A percentile compares a stretch with the other conserved stretches of the same genome.
Conservation (phyloP, 23 red algal genomes). For the Chondrus crispus region DNA sequence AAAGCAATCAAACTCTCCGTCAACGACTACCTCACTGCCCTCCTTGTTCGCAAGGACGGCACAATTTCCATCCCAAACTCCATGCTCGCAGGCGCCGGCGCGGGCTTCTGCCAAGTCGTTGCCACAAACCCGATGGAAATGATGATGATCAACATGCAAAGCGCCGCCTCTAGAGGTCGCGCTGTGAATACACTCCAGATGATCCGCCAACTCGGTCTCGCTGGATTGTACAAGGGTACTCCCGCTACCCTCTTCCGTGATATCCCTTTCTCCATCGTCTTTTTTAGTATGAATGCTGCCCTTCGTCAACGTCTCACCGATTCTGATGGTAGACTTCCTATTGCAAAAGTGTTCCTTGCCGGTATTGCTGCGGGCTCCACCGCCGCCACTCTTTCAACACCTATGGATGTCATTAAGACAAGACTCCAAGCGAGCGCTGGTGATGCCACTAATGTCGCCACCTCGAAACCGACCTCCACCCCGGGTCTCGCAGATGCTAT, state of each 20-base stretch:
- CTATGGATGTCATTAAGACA: slow-evolving; percentile 93
- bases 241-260: slow-evolving; percentile 77
- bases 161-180: slow-evolving; percentile 3
- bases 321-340: slow-evolving; percentile 15
- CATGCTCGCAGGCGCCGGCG: slow-evolving; percentile 84
- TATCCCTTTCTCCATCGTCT: slow-evolving; percentile 92
- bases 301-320: slow-evolving; percentile 45
- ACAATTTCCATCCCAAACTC: slow-evolving; percentile 40
- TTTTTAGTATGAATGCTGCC: slow-evolving; percentile 78
- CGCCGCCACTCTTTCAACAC: slow-evolving; percentile 79
- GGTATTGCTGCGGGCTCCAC: slow-evolving; percentile 71
- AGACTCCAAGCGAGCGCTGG: slow-evolving; percentile 51
- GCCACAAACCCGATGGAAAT: slow-evolving; percentile 97
- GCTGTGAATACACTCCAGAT: slow-evolving; percentile 24
- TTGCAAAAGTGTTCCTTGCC: slow-evolving; percentile 65
- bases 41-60: slow-evolving; percentile 44
- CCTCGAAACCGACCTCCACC: background rate
- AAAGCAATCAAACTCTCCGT: slow-evolving; percentile 95
- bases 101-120: slow-evolving; percentile 89
- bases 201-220: slow-evolving; percentile 56
- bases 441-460: background rate
- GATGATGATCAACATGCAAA: slow-evolving; percentile 96
- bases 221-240: slow-evolving; percentile 82
- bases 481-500: background rate
- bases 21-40: slow-evolving; percentile 85